These are phyloP conservation scores for Penicillium sp. DNA, from an alignment of 2,329 filamentous ascomycete species.

Conservation along the genomic window DNA sequence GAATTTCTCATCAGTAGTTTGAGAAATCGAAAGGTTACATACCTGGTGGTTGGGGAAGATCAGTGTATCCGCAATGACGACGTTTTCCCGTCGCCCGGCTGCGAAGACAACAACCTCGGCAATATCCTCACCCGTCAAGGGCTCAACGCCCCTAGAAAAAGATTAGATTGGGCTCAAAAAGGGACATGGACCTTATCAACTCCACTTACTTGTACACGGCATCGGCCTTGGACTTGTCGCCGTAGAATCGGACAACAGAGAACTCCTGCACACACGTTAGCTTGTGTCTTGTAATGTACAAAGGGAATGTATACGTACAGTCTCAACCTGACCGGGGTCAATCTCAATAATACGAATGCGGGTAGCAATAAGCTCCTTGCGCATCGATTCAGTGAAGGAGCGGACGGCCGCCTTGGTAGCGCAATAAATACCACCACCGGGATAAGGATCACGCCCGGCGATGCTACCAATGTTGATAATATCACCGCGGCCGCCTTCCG, in stretches of 20 bases:
- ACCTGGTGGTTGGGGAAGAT: constrained; percentile 90
- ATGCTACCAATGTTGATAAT: constrained; percentile 95
- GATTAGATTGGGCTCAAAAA: neutral
- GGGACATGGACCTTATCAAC: neutral
- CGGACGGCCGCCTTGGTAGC: constrained; percentile 87
- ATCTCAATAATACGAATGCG: constrained; percentile 82
- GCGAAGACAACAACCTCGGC: constrained; percentile 87
- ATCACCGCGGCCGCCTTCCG: constrained; percentile 75
- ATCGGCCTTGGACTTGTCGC: constrained; percentile 85
- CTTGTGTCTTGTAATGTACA: neutral
- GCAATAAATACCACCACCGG: constrained; percentile 87
- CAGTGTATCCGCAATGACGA: constrained; percentile 82
- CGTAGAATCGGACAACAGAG: constrained; percentile 81
- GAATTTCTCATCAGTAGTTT: neutral
- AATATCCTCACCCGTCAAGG: constrained; percentile 84
- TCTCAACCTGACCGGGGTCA: constrained; percentile 91
- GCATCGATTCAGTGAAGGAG: constrained; percentile 76
- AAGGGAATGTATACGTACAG: constrained; percentile 47
- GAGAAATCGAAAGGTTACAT: constrained; percentile 25
- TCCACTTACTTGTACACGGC: constrained; percentile 74
- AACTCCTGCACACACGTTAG: constrained; percentile 62
- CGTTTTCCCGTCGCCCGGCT: constrained; percentile 80
- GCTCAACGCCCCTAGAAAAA: constrained; percentile 66
- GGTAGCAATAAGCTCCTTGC: constrained; percentile 78
- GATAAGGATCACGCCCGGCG: constrained; percentile 83